Evolutionary conservation across 2,329 filamentous ascomycete genomes (phyloP), one percentile per base, ranked within the genome.

Genomic region (Botryotinia narcissicola): DNA sequence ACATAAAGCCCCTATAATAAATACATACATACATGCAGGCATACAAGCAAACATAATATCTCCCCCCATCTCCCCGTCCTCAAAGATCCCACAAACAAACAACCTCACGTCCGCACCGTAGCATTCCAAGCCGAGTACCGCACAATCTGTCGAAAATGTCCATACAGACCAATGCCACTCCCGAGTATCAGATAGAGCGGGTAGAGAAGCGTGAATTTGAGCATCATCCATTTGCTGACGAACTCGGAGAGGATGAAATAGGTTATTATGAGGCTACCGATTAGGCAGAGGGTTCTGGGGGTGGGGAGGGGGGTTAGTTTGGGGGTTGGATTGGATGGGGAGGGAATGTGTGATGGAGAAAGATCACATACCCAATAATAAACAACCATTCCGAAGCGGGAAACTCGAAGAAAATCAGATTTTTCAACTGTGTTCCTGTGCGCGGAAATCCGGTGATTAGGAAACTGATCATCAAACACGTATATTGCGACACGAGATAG

Each of bases 401-500:
- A 74, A 85, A 86, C 60, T 84, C 82, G 75, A 86, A 86, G 78
- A 85, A 86, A 44, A 86, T 78, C 12, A 86, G 77, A 22, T 79
- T 80, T 61, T 81, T 82, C 6, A 85, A 79, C 22, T 81, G 81
- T 10, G 73, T 73, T 12, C 81, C 80, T 40, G 80, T 81, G 29
- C 78, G 80, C 0, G 85, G 85, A 73, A 85, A 86, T 51, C 83
- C 81, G 29, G 81, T 81, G 75, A 85, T 84, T 75, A 86, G 73
- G 75, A 86, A 84, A 62, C 82, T 84, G 25, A 84, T 40, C 6
- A 86, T 81, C 1, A 86, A 79, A 75, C 84, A 86, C 3, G 82
- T 83, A 77, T 86, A 85, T 75, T 85, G 84, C 4, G 84, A 84
- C 61, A 86, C 84, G 22, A 86, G 81, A 71, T 86, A 86, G 75